Conservation (phyloP, 345 rosid genomes). For the Melaleuca quinquenervia region DNA sequence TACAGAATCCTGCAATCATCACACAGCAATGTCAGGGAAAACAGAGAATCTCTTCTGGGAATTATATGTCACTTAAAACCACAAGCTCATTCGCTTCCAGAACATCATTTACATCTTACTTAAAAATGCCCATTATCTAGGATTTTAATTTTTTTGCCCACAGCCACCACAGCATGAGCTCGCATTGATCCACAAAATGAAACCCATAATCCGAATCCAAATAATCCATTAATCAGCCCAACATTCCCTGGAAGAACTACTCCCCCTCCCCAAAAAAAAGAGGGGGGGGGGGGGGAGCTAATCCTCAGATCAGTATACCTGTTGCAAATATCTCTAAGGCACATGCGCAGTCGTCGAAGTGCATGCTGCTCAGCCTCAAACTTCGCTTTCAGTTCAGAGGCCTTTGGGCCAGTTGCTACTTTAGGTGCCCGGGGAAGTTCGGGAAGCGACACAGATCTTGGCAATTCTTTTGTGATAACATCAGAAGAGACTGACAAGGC, state of each 20-base stretch:
- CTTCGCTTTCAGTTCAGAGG: slow-evolving; percentile 86
- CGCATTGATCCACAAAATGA: not conserved
- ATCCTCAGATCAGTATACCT: slow-evolving; percentile 33
- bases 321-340: slow-evolving; percentile 98
- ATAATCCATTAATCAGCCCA: not conserved
- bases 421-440: slow-evolving; percentile 85
- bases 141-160: not conserved
- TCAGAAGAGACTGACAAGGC: slow-evolving; percentile 74
- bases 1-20: slow-evolving; percentile 54
- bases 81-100: not conserved
- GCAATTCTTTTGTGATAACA: slow-evolving; percentile 28
- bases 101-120: not conserved
- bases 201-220: not conserved
- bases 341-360: slow-evolving; percentile 92
- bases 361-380: slow-evolving; percentile 99
- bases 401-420: slow-evolving; percentile 78
- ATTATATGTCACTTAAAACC: not conserved
- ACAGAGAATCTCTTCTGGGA: not conserved
- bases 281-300: too few relatives aligned
- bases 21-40: not conserved
- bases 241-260: not conserved
- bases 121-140: not conserved
- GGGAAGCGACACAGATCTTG: slow-evolving; percentile 32
- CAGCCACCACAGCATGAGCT: not conserved
- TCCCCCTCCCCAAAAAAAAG: too few relatives aligned